phyloP scores from a whole-genome alignment of 192 early-diverging fungal genomes.

The Podila verticillata region DNA sequence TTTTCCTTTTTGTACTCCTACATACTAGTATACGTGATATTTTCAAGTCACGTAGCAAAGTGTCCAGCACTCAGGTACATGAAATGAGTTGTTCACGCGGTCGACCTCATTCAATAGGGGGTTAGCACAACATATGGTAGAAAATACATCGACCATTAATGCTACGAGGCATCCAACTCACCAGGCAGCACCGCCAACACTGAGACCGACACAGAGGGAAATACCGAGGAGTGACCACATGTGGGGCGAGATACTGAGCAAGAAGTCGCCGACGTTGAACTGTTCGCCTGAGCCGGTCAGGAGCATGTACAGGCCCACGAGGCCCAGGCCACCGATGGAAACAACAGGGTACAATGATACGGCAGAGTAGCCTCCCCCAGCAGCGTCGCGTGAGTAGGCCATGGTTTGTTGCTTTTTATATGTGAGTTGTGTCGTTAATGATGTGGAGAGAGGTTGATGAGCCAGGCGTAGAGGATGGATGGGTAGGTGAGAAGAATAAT shows the following conservation, averaged over 20 bases:
- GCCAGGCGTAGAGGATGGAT: neutral
- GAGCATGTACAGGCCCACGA: slow-evolving; percentile 84
- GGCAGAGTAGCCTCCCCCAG: slow-evolving; percentile 10
- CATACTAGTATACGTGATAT: neutral
- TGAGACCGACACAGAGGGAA: slow-evolving; percentile 84
- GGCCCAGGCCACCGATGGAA: slow-evolving; percentile 44
- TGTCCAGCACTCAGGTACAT: neutral
- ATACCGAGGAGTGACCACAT: slow-evolving; percentile 91
- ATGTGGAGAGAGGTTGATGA: slow-evolving; percentile 5
- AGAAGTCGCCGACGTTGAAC: slow-evolving; percentile 87
- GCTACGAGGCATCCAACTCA: no score
- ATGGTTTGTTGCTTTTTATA: slow-evolving; percentile 5
- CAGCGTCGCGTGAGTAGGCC: slow-evolving; percentile 37
- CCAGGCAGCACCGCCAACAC: slow-evolving; percentile 95
- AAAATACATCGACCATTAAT: neutral
- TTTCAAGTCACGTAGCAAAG: neutral
- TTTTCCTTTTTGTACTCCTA: no score
- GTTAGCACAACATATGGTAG: no score
- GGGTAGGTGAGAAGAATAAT: neutral
- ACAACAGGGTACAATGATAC: slow-evolving; percentile 21
- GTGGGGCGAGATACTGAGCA: slow-evolving; percentile 83
- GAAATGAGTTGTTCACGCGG: slow-evolving; percentile 6
- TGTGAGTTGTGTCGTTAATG: neutral
- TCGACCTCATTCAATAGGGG: neutral
- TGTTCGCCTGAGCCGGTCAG: slow-evolving; percentile 89